Percentiles rank a stretch among this genome's conserved stretches.
These are phyloP conservation scores for Nakazawaea laoshanensis DNA, from an alignment of 805 yeast genomes.

Conservation along the genomic window DNA sequence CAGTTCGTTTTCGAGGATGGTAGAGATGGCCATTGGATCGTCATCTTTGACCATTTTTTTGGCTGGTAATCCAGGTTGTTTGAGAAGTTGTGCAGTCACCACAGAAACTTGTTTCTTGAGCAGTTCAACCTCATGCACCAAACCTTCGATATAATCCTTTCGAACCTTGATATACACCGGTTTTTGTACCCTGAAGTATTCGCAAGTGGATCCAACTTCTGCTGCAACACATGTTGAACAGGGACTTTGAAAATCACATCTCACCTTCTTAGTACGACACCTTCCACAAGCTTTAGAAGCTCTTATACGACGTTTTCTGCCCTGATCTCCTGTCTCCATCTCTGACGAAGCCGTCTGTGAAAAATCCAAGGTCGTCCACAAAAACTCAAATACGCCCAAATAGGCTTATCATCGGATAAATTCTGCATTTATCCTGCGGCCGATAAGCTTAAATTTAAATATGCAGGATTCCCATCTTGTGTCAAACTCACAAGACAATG, in stretches of 20 bases:
- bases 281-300: conserved; percentile 8
- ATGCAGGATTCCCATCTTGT: too few relatives aligned
- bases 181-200: conserved; percentile 6
- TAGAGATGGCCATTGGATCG: conserved; percentile 4
- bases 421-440: too few relatives aligned
- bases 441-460: too few relatives aligned
- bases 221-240: conserved; percentile 7
- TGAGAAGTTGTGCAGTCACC: conserved; percentile 5
- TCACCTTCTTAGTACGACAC: conserved; percentile 9
- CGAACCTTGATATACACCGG: conserved; percentile 4
- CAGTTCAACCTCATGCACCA: conserved; percentile 2
- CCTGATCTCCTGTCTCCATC: neutral
- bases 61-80: conserved; percentile 8
- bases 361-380: too few relatives aligned
- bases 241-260: conserved; percentile 7
- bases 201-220: conserved; percentile 3
- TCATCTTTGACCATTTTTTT: neutral
- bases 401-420: too few relatives aligned
- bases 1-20: conserved; percentile 2
- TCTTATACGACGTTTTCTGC: conserved; percentile 5
- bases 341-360: too few relatives aligned
- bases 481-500: conserved; percentile 2
- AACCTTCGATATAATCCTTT: conserved; percentile 7
- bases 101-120: conserved; percentile 2
- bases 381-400: too few relatives aligned